phyloP scores from a whole-genome alignment of 179 eudicot genomes.

The Silene noctiflora region DNA sequence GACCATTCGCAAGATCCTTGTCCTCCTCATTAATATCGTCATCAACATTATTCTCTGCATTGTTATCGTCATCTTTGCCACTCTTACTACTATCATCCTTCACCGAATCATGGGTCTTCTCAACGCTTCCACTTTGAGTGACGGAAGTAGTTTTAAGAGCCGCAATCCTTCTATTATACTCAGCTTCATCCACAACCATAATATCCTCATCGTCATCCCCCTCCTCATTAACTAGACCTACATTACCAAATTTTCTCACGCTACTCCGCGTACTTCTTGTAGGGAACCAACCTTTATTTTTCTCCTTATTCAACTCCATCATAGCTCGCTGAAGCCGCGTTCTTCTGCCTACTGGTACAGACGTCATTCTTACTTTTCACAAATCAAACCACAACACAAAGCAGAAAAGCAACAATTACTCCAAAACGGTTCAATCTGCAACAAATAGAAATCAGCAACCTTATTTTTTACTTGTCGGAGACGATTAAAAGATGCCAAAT shows the following conservation, averaged over 20 bases:
- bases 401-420: neutral
- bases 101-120: neutral
- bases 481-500: neutral
- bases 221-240: neutral
- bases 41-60: neutral
- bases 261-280: neutral
- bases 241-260: neutral
- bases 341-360: constrained; percentile 24
- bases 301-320: neutral
- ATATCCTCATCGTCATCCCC: neutral
- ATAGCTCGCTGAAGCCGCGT: constrained; percentile 10
- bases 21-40: neutral
- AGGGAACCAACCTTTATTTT: neutral
- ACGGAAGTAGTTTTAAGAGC: neutral
- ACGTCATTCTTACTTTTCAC: constrained; percentile 1
- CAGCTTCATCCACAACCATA: constrained; percentile 7
- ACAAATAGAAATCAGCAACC: neutral
- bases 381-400: neutral
- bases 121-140: neutral
- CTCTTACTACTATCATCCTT: too few species aligned
- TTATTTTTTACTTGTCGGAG: neutral
- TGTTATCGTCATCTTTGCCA: neutral
- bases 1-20: neutral
- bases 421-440: constrained; percentile 7
- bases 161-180: neutral